These are phyloP conservation scores for Xylaria sp. DNA, from an alignment of 2,329 filamentous ascomycete genomes.

Conservation along the genomic window DNA sequence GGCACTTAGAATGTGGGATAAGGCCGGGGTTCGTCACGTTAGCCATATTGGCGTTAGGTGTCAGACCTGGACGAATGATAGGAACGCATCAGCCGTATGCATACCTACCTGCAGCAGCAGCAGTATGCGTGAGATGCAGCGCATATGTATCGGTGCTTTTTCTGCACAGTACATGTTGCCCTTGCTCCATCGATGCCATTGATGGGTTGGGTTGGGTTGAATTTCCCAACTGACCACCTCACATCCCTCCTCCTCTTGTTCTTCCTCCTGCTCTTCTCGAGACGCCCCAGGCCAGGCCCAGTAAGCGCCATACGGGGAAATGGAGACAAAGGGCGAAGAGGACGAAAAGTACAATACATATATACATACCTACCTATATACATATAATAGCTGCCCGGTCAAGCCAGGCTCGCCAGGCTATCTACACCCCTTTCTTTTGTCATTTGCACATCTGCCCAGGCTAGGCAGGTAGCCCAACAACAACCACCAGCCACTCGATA, in stretches of 20 bases:
- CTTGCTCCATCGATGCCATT: conserved; percentile 13
- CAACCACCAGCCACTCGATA: conserved; percentile 16
- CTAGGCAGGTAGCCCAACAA: conserved; percentile 31
- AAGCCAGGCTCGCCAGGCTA: conserved; percentile 17
- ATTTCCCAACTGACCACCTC: conserved; percentile 2
- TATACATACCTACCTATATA: neutral
- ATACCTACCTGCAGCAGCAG: conserved; percentile 9
- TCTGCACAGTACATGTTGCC: conserved; percentile 19
- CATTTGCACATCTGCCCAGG: conserved; percentile 30
- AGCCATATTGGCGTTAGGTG: conserved; percentile 39
- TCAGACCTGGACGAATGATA: conserved; percentile 42
- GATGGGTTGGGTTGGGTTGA: conserved; percentile 21
- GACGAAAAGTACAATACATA: conserved; percentile 30
- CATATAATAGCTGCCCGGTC: conserved; percentile 14
- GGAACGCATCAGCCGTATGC: conserved; percentile 43
- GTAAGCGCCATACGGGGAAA: conserved; percentile 30
- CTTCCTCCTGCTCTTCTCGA: neutral
- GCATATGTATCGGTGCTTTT: conserved; percentile 39
- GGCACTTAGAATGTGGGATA: conserved; percentile 22
- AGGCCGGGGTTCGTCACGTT: conserved; percentile 43
- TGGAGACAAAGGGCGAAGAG: conserved; percentile 8
- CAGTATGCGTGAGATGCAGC: conserved; percentile 51
- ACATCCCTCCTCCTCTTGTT: neutral
- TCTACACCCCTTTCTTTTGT: conserved; percentile 29
- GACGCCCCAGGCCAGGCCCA: conserved; percentile 25